These are phyloP conservation scores for Sclerotiophoma versabilis DNA, from an alignment of 2,329 filamentous ascomycete genomes.

Conservation along the genomic window DNA sequence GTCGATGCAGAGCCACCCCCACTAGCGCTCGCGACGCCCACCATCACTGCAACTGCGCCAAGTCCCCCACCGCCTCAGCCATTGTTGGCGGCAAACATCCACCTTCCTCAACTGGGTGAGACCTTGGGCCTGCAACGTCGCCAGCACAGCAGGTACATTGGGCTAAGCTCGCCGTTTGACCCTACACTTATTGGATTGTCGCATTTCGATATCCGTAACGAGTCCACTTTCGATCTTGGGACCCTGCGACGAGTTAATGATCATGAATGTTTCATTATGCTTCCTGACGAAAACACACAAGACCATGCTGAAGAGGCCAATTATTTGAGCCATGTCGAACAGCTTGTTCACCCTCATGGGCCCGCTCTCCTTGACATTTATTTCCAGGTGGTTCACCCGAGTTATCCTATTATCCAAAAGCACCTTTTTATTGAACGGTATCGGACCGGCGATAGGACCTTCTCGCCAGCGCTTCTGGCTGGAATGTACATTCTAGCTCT, in stretches of 20 bases:
- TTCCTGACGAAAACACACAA: slow-evolving; percentile 75
- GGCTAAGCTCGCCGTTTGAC: slow-evolving; percentile 82
- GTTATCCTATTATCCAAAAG: slow-evolving; percentile 83
- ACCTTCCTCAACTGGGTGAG: slow-evolving; percentile 53
- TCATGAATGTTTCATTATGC: slow-evolving; percentile 79
- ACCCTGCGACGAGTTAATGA: slow-evolving; percentile 77
- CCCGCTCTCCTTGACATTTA: slow-evolving; percentile 79
- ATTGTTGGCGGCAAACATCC: slow-evolving; percentile 35
- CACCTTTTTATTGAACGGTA: slow-evolving; percentile 81
- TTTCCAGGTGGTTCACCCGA: slow-evolving; percentile 80
- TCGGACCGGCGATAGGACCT: slow-evolving; percentile 73
- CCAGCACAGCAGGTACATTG: slow-evolving; percentile 83
- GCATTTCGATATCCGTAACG: slow-evolving; percentile 80
- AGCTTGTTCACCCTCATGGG: slow-evolving; percentile 78
- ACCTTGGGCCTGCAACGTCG: slow-evolving; percentile 76
- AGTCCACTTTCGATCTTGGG: slow-evolving; percentile 72
- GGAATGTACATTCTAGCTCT: slow-evolving; percentile 85
- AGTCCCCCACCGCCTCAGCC: slow-evolving; percentile 44
- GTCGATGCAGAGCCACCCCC: slow-evolving; percentile 51
- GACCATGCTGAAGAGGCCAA: slow-evolving; percentile 74
- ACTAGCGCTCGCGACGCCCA: slow-evolving; percentile 49
- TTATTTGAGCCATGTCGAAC: slow-evolving; percentile 76
- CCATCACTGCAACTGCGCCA: slow-evolving; percentile 50
- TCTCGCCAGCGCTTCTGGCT: slow-evolving; percentile 77
- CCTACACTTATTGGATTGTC: slow-evolving; percentile 83